These are phyloP conservation scores for Fusarium tupiense DNA, from an alignment of 2,329 filamentous ascomycete genomes.

Conservation along the genomic window DNA sequence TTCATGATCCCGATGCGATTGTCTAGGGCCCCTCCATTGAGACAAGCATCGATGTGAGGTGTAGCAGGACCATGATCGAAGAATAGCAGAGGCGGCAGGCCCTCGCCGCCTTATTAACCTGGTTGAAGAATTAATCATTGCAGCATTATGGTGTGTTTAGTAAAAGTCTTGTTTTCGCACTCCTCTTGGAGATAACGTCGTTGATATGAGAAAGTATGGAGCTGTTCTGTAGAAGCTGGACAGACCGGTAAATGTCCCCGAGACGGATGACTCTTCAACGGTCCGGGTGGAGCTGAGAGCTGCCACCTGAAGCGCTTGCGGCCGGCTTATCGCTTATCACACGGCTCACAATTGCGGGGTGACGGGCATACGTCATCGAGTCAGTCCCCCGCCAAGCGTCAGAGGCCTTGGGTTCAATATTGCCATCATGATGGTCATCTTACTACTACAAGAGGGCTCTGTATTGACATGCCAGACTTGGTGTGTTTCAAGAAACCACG, in stretches of 20 bases:
- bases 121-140: slow-evolving; percentile 37
- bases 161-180: background rate
- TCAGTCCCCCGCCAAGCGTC: slow-evolving; percentile 17
- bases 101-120: slow-evolving; percentile 37
- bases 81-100: slow-evolving; percentile 21
- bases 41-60: slow-evolving; percentile 7
- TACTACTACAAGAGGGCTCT: background rate
- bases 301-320: slow-evolving; percentile 21
- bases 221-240: background rate
- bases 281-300: slow-evolving; percentile 15
- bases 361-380: slow-evolving; percentile 33
- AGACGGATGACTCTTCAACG: slow-evolving; percentile 28
- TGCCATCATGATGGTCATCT: background rate
- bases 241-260: background rate
- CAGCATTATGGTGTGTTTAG: slow-evolving; percentile 22
- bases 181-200: background rate
- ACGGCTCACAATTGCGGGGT: slow-evolving; percentile 22
- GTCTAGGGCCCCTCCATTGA: slow-evolving; percentile 14
- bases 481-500: background rate
- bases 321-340: slow-evolving; percentile 36
- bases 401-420: background rate
- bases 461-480: background rate
- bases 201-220: background rate
- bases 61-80: background rate
- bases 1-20: background rate